Base-by-base conservation (phyloP, 495 filamentous ascomycete genomes). In the Amniculicola lignicola region DNA sequence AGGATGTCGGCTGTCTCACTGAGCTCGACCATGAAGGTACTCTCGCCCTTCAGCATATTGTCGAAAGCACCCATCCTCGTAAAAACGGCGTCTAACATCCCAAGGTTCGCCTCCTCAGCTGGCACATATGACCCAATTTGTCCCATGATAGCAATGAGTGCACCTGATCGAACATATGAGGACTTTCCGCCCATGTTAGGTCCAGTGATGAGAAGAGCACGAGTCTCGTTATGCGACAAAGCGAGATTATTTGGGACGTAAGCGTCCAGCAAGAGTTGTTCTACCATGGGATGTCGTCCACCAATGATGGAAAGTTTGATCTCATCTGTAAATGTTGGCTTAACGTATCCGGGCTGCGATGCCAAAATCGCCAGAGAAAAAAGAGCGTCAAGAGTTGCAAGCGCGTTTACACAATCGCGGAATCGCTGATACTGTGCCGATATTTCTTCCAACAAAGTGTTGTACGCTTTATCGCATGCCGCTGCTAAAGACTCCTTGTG, bases 121-220 rank as follows among this genome's bases (percentile, higher is more conserved):
- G 93, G 93, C 2, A 99, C 90, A 68, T 93, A 99, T 6, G 86
- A 92, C 35, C 93, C 93, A 60, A 96, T 86, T 62, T 99, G 93
- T 2, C 86, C 91, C 78, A 99, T 90, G 54, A 99, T 90, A 15
- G 86, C 81, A 48, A 97, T 87, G 0, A 99, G 82, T 0, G 93
- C 93, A 24, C 93, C 83, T 61, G 90, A 87, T 44, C 93, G 87
- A 2, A 97, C 91, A 72, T 95, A 99, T 65, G 83, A 88, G 38
- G 88, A 93, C 67, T 99, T 99, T 22, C 93, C 93, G 63, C 94
- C 94, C 92, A 97, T 97, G 76, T 98, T 98, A 12, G 94, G 93
- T 4, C 94, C 94, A 3, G 94, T 97, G 51, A 97, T 83, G 33
- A 97, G 83, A 43, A 96, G 81, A 0, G 88, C 90, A 16, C 84